Evolutionary conservation across 2,329 filamentous ascomycete species (phyloP).

Genomic region (Beauveria bassiana): DNA sequence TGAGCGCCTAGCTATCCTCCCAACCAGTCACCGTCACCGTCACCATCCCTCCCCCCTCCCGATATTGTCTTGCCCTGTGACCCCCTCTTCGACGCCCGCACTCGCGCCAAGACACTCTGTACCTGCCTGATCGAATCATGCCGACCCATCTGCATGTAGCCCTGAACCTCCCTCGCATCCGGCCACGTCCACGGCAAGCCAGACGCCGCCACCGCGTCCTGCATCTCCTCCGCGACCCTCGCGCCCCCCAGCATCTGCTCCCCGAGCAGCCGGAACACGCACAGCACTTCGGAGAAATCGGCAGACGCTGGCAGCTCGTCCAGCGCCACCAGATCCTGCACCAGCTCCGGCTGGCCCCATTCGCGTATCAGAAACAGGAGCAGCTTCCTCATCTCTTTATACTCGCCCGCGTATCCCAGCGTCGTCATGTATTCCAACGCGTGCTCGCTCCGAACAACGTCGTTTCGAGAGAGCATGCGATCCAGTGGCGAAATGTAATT

Average conservation of each 20-base stretch:
- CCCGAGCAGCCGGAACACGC: conserved; percentile 38
- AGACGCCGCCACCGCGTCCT: conserved; percentile 19
- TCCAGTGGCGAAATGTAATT: conserved; percentile 25
- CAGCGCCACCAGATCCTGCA: conserved; percentile 28
- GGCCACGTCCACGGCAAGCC: conserved; percentile 31
- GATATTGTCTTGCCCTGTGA: not conserved
- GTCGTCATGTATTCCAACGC: conserved; percentile 54
- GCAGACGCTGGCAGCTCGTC: conserved; percentile 26
- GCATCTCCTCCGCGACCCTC: conserved; percentile 23
- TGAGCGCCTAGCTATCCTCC: no score
- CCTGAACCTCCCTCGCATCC: conserved; percentile 25
- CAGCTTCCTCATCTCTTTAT: conserved; percentile 47
- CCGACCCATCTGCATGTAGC: conserved; percentile 23
- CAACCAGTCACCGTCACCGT: not conserved
- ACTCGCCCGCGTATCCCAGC: conserved; percentile 53
- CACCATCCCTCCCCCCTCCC: not conserved
- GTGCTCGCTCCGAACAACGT: conserved; percentile 29
- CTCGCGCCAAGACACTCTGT: conserved; percentile 19
- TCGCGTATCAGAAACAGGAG: conserved; percentile 51
- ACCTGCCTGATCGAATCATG: conserved; percentile 21
- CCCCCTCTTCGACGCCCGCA: not conserved
- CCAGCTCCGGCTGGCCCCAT: conserved; percentile 27
- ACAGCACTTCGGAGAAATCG: conserved; percentile 32
- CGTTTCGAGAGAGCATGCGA: conserved; percentile 24
- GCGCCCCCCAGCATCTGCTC: conserved; percentile 3